phyloP scores from a whole-genome alignment of 306 rosid species.

The Leucaena leucocephala region DNA sequence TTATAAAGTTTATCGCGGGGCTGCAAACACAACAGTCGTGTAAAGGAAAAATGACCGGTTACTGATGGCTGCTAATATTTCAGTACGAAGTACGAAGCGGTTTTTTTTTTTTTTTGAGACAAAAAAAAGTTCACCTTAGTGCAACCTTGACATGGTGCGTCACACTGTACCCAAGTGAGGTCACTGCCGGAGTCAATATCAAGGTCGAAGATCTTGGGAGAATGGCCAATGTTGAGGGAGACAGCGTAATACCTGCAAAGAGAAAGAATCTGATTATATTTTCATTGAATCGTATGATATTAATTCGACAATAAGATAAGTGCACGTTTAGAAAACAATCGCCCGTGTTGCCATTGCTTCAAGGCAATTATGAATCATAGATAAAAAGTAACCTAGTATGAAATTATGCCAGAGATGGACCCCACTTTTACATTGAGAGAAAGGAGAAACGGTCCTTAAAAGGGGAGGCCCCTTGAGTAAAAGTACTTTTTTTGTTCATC shows the following conservation, averaged over 20 bases:
- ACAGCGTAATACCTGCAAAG: slow-evolving; percentile 55
- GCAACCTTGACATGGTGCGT: slow-evolving; percentile 79
- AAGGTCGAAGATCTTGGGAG: slow-evolving; percentile 65
- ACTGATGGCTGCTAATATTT: neutral
- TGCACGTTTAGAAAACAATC: slow-evolving; percentile 24
- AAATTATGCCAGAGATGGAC: slow-evolving; percentile 20
- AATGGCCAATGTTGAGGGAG: slow-evolving; percentile 57
- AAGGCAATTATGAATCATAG: neutral
- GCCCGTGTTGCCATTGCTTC: neutral
- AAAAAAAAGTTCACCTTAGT: slow-evolving; percentile 45
- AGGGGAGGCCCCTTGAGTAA: neutral
- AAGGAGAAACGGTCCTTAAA: slow-evolving; percentile 2
- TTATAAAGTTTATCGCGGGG: slow-evolving; percentile 57
- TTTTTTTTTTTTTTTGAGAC: neutral
- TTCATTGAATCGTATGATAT: neutral
- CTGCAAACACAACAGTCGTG: slow-evolving; percentile 41
- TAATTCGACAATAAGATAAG: slow-evolving; percentile 8
- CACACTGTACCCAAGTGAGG: slow-evolving; percentile 89
- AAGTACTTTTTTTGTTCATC: neutral
- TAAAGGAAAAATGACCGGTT: neutral
- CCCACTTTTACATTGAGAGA: slow-evolving; percentile 10
- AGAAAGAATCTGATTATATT: slow-evolving; percentile 13
- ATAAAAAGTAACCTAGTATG: neutral
- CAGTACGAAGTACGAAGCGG: slow-evolving; percentile 8
- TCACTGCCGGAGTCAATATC: slow-evolving; percentile 94